Base-by-base conservation (phyloP, 345 rosid genomes). In the Arabis hirsuta region DNA sequence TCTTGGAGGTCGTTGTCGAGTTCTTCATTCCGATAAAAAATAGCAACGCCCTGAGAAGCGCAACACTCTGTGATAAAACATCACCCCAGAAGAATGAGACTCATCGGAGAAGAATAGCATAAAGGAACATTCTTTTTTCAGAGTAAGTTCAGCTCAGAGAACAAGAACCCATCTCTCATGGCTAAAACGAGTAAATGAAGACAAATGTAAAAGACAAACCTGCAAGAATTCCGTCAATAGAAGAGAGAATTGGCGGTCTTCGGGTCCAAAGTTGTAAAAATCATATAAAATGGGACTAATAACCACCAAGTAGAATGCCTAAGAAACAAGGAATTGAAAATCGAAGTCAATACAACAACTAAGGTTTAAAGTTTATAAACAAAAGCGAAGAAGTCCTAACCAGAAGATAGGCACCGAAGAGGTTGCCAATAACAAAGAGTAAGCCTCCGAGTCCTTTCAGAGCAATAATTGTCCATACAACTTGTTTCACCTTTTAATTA, bases 11-110 rank as follows among this genome's bases (percentile, higher is more conserved):
- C 26, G 84, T n/a, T 4, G 68, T 76, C 26, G 84, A 72, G 76
- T 87, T 86, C 87, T 85, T 93, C 92, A 91, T 89, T 76, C 95
- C 96, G 4, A 81, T 46, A 73, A 93, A 93, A 83, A 86, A 91
- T 46, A 93, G 83, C 82, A 93, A 63, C 1, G 98, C 96, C 43
- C 97, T 96, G 6, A 82, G 87, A 50, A 86, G 86, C 3, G 97
- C 94, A 79, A 89, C 80, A 56, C 82, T 79, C 97, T 93, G 89
- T 68, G n/a, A 74, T 47, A 4, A 38, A 44, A 54, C 52, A 73
- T 39, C 9, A 27, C 41, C 8, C 7, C 41, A 47, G 44, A 26
- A 41, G 12, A 55, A 48, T 45, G 60, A 62, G 63, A 32, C 20
- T 44, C 55, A 44, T 2, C 12, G 5, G 31, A 6, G 34, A 3